Evolutionary conservation across 495 filamentous ascomycete genomes (phyloP), one percentile per base, ranked within the genome.

Genomic region (Cenococcum geophilum): DNA sequence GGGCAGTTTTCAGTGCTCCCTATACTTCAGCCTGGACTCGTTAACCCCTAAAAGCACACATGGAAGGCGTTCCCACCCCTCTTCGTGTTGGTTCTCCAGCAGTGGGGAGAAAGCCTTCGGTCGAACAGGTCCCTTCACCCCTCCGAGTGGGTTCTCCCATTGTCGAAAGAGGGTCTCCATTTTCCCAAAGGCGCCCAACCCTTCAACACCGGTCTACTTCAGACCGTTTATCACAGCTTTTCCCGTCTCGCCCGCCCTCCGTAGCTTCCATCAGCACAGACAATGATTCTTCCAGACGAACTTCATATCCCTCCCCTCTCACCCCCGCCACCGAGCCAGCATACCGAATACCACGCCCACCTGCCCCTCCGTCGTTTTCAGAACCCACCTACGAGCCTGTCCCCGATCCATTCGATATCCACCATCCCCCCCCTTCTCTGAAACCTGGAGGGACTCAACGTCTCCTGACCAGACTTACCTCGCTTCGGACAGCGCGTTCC

Each of bases 151-250:
- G 66, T 34, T 65, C 66, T 45, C 66, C 66, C 8, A 59, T 59
- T 11, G 62, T 68, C 23, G 58, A 60, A 14, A 36, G 62, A 20
- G 58, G 32, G 18, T 45, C 18, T 21, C 49, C 58, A 23, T 18
- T 47, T 10, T n/a, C 20, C 10, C 34, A 36, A 21, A 25, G 11
- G 20, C 55, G 59, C 5, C 66, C 66, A 36, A 48, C 59, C 11
- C 60, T 69, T 27, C 47, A 21, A 37, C 63, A 59, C 32, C 53
- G 61, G 16, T 27, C 40, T 35, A 69, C 62, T 9, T 65, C 62
- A 22, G 60, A 65, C 47, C 51, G 66, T 35, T 42, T 69, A 6
- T 65, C 66, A 40, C 66, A 69, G 54, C 66, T 69, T 20, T 68
- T 68, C 37, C 66, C 63, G 10, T 65, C 66, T 16, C 62, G 58